Conservation (phyloP, 495 filamentous ascomycete species). For the Patellaria atrata region DNA sequence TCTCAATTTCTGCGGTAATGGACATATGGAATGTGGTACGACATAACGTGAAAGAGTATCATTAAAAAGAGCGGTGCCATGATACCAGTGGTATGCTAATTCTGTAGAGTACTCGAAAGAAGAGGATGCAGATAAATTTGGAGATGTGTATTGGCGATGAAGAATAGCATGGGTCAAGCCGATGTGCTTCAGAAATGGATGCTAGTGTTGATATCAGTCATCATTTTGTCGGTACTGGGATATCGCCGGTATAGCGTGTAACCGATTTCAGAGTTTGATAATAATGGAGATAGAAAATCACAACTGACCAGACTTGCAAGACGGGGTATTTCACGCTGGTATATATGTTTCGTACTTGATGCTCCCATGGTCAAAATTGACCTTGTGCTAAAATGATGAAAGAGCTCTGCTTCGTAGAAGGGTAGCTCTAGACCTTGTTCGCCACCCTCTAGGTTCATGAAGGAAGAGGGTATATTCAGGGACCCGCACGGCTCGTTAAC, state of each 20-base stretch:
- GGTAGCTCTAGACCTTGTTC: too few species aligned
- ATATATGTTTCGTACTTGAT: conserved; percentile 15
- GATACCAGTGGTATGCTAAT: conserved; percentile 27
- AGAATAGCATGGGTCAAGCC: conserved; percentile 28
- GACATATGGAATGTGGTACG: too few species aligned
- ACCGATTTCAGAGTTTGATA: not conserved
- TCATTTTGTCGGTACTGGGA: too few species aligned
- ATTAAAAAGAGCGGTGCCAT: conserved; percentile 27
- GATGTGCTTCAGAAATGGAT: conserved; percentile 28
- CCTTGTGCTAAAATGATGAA: too few species aligned
- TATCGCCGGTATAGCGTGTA: not conserved
- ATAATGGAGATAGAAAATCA: too few species aligned
- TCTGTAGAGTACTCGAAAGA: conserved; percentile 4
- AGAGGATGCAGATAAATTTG: conserved; percentile 7
- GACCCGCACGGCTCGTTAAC: too few species aligned
- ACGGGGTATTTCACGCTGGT: conserved; percentile 17
- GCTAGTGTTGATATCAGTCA: conserved; percentile 10
- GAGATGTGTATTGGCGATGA: conserved; percentile 24
- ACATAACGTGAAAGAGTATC: conserved; percentile 22
- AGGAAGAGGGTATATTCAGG: too few species aligned
- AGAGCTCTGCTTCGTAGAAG: too few species aligned
- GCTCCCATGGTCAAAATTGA: conserved; percentile 31
- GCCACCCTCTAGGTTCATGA: too few species aligned
- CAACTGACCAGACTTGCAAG: conserved; percentile 23
- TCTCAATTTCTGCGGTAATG: too few species aligned